Evolutionary conservation across 2,329 filamentous ascomycete species (phyloP).

Genomic region (Ascosphaera apis): DNA sequence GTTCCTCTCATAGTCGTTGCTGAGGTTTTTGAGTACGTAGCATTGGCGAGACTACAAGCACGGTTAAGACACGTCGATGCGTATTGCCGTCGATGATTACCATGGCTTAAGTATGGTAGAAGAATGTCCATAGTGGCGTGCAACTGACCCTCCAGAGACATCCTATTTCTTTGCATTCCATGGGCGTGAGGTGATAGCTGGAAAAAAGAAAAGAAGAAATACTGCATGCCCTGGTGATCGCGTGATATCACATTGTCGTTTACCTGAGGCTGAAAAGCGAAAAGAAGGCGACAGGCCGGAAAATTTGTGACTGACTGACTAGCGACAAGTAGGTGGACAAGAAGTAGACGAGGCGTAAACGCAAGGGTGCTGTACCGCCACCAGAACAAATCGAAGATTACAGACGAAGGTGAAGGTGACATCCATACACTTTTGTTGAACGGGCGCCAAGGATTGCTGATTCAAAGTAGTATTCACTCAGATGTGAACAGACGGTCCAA

Average conservation of each 20-base stretch:
- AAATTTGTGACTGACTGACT: not conserved
- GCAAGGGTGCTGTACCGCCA: not conserved
- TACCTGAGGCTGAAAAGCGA: not conserved
- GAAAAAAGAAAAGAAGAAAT: not conserved
- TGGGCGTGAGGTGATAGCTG: not conserved
- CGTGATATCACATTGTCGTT: not conserved
- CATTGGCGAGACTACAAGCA: constrained; percentile 6
- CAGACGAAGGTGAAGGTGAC: not conserved
- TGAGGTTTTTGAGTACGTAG: not conserved
- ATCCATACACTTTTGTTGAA: not conserved
- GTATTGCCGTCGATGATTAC: not conserved
- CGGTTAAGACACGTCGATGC: constrained; percentile 1
- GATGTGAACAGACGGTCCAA: not conserved
- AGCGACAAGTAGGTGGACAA: constrained; percentile 1
- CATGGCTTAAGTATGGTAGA: not conserved
- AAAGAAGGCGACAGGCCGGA: not conserved
- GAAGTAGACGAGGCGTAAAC: not conserved
- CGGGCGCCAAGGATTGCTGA: not conserved
- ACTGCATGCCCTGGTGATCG: not conserved
- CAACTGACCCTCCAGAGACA: too few relatives aligned
- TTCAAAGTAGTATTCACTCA: not conserved
- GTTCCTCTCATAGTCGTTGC: not conserved
- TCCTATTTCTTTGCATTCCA: not conserved
- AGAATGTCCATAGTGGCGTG: not conserved
- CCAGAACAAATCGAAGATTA: not conserved